Evolutionary conservation across 2,329 filamentous ascomycete species (phyloP).

Genomic region (Thyridium curvatum): DNA sequence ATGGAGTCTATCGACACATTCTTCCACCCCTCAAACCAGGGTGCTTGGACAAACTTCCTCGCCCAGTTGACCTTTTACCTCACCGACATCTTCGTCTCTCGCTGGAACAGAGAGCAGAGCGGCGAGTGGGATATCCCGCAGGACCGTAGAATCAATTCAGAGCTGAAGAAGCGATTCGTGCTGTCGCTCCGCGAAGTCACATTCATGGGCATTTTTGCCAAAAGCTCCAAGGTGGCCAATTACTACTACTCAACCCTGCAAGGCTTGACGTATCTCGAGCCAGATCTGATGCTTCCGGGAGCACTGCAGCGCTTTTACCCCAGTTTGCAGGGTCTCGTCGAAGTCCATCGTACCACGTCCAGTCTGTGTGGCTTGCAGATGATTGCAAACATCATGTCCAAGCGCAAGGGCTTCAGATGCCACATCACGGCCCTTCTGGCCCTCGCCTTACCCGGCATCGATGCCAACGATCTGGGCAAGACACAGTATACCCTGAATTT

Average conservation of each 20-base stretch:
- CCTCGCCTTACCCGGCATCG: slow-evolving; percentile 86
- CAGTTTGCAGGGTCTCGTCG: slow-evolving; percentile 90
- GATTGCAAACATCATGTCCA: slow-evolving; percentile 83
- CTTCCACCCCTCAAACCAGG: slow-evolving; percentile 96
- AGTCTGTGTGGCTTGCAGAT: slow-evolving; percentile 89
- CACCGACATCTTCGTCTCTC: slow-evolving; percentile 92
- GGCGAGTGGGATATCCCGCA: slow-evolving; percentile 83
- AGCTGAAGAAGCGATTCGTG: slow-evolving; percentile 85
- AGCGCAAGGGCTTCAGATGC: slow-evolving; percentile 92
- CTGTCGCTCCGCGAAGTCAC: slow-evolving; percentile 83
- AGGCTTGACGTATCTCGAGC: slow-evolving; percentile 83
- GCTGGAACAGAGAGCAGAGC: slow-evolving; percentile 92
- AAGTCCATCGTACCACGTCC: slow-evolving; percentile 93
- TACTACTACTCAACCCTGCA: slow-evolving; percentile 89
- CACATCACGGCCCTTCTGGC: slow-evolving; percentile 94
- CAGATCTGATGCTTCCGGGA: slow-evolving; percentile 84
- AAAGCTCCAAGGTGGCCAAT: slow-evolving; percentile 85
- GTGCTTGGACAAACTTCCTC: slow-evolving; percentile 82
- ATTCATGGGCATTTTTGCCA: slow-evolving; percentile 97
- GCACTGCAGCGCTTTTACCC: slow-evolving; percentile 95
- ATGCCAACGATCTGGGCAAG: slow-evolving; percentile 96
- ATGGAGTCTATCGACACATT: slow-evolving; percentile 97
- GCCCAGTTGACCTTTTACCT: slow-evolving; percentile 89
- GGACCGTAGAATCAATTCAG: slow-evolving; percentile 71
- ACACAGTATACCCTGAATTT: slow-evolving; percentile 92